Percentiles rank a stretch among this genome's conserved stretches.
Conservation (phyloP, 1,139 yeast genomes). For the Diutina mesorugosa region DNA sequence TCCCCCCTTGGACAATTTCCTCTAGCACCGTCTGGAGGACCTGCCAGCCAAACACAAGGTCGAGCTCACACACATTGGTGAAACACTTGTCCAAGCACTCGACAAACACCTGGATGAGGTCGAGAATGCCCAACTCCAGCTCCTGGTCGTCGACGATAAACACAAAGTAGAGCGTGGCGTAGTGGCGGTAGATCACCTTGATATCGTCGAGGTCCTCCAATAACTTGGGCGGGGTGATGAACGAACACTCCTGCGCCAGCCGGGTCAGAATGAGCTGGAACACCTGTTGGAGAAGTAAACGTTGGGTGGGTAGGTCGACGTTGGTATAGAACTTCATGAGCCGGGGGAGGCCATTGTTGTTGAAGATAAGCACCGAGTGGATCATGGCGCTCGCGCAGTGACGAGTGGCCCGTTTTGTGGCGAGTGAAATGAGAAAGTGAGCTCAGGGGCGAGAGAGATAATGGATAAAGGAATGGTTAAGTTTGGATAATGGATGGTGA, state of each 20-base stretch:
- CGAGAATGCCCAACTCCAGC: slow-evolving; percentile 85
- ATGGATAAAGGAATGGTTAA: too few relatives aligned
- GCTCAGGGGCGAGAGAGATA: too few relatives aligned
- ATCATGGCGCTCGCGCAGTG: slow-evolving; percentile 38
- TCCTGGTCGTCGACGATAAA: slow-evolving; percentile 95
- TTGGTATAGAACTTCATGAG: slow-evolving; percentile 88
- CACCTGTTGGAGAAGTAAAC: slow-evolving; percentile 61
- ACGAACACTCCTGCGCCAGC: slow-evolving; percentile 63
- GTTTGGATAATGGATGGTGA: too few relatives aligned
- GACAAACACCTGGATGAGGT: slow-evolving; percentile 91
- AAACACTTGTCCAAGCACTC: slow-evolving; percentile 90
- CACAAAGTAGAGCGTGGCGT: slow-evolving; percentile 89
- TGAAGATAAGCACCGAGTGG: slow-evolving; percentile 80
- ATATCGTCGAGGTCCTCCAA: slow-evolving; percentile 66
- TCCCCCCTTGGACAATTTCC: slow-evolving; percentile 93
- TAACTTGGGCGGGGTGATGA: slow-evolving; percentile 68
- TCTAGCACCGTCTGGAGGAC: slow-evolving; percentile 83
- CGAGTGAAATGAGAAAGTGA: too few relatives aligned
- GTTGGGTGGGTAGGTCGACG: slow-evolving; percentile 67
- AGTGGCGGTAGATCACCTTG: slow-evolving; percentile 84
- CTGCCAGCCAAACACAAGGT: slow-evolving; percentile 95
- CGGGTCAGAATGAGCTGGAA: slow-evolving; percentile 58
- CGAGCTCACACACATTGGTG: slow-evolving; percentile 88
- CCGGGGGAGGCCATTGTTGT: slow-evolving; percentile 87
- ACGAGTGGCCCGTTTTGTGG: not conserved